Evolutionary conservation across 306 rosid species (phyloP).

Genomic region (Erythrophleum fordii): DNA sequence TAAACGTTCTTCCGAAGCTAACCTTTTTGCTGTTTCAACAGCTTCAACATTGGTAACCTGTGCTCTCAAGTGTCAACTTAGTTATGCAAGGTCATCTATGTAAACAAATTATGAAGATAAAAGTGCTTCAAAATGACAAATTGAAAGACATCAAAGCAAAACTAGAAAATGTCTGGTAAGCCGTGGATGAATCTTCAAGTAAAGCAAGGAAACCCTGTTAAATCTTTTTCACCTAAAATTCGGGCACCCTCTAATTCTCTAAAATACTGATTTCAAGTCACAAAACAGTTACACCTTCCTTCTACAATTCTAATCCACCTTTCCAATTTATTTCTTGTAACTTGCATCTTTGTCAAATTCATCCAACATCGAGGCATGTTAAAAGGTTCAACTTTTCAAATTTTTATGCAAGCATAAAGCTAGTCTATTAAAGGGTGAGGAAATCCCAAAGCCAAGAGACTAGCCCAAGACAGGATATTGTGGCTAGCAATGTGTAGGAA

Average conservation of each 20-base stretch:
- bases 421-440: not conserved
- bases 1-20: constrained; percentile 92
- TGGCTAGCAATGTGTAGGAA: constrained; percentile 23
- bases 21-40: constrained; percentile 81
- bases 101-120: constrained; percentile 10
- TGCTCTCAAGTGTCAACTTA: constrained; percentile 23
- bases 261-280: not conserved
- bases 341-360: not conserved
- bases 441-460: constrained; percentile 35
- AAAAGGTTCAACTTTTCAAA: not conserved
- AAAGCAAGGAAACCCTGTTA: constrained; percentile 21
- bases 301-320: not conserved
- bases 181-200: not conserved
- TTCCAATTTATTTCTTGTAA: not conserved
- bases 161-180: constrained; percentile 7
- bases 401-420: constrained; percentile 8
- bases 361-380: not conserved
- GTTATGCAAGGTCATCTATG: constrained; percentile 17
- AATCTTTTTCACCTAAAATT: constrained; percentile 15
- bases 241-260: not conserved
- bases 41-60: constrained; percentile 89
- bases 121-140: constrained; percentile 28
- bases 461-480: not conserved
- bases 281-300: not conserved
- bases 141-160: not conserved